Percentiles rank a stretch among this genome's conserved stretches.
Evolutionary conservation across 1,284 basidiomycete genomes (phyloP).

Genomic region (Lignosus rhinocerotis): DNA sequence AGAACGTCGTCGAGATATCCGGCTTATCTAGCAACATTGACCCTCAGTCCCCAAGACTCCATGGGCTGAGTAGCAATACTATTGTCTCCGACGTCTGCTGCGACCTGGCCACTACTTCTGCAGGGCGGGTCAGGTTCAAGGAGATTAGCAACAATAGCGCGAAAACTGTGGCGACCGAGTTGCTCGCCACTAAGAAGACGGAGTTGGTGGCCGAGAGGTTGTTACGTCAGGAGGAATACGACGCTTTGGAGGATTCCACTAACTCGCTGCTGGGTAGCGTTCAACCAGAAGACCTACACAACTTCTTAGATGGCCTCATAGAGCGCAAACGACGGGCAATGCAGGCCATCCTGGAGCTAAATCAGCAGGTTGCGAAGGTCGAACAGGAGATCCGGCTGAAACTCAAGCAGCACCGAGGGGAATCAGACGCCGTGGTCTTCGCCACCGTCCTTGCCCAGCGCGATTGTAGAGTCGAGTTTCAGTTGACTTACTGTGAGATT

Average conservation of each 20-base stretch:
- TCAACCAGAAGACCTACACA: constrained; percentile 15
- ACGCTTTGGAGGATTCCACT: constrained; percentile 41
- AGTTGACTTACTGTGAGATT: constrained; percentile 24
- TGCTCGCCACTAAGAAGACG: constrained; percentile 36
- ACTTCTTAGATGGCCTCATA: constrained; percentile 45
- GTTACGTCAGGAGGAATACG: constrained; percentile 40
- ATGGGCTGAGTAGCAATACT: constrained; percentile 42
- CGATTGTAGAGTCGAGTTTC: constrained; percentile 38
- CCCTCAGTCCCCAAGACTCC: constrained; percentile 48
- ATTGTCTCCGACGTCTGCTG: constrained; percentile 52
- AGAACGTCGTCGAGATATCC: constrained; percentile 48
- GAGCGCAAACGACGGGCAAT: constrained; percentile 39
- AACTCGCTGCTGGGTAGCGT: constrained; percentile 28
- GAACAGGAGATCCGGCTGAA: constrained; percentile 28
- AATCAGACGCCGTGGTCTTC: constrained; percentile 37
- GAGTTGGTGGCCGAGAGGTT: constrained; percentile 39
- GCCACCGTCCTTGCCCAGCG: constrained; percentile 41
- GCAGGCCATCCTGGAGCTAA: constrained; percentile 39
- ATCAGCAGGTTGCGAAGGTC: constrained; percentile 40
- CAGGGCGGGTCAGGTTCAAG: constrained; percentile 8
- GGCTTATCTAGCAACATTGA: constrained; percentile 49
- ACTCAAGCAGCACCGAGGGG: constrained; percentile 35
- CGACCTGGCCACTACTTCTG: constrained; percentile 30
- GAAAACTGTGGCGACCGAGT: constrained; percentile 34
- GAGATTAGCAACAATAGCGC: constrained; percentile 24